Percentiles rank a stretch among this genome's conserved stretches.
phyloP scores from a whole-genome alignment of 495 filamentous ascomycete species.

The Monascus purpureus region DNA sequence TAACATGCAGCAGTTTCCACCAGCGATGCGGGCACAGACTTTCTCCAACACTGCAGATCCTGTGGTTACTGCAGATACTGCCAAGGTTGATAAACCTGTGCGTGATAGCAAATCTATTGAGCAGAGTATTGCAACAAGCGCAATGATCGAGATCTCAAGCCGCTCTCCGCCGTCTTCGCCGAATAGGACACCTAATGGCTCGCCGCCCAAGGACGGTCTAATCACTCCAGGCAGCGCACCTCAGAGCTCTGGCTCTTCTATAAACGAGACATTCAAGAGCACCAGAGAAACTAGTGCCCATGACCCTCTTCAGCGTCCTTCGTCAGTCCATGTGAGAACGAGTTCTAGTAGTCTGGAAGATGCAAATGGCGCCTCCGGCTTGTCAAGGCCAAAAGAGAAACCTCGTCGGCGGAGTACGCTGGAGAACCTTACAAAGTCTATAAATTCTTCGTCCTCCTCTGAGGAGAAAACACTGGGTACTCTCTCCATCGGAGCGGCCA shows the following conservation, averaged over 20 bases:
- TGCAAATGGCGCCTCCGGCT: slow-evolving; percentile 16
- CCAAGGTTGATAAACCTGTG: slow-evolving; percentile 42
- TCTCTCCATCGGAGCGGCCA: slow-evolving; percentile 54
- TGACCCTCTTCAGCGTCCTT: slow-evolving; percentile 10
- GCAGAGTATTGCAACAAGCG: slow-evolving; percentile 41
- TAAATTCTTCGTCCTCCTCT: slow-evolving; percentile 12
- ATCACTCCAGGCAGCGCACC: slow-evolving; percentile 11
- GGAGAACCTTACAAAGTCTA: slow-evolving; percentile 25
- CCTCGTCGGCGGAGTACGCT: slow-evolving; percentile 24
- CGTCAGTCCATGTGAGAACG: slow-evolving; percentile 13
- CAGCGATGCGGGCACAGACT: slow-evolving; percentile 44
- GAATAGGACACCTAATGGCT: slow-evolving; percentile 33
- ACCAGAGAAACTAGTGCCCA: slow-evolving; percentile 7
- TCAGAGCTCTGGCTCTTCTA: slow-evolving; percentile 19
- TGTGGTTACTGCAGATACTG: slow-evolving; percentile 46
- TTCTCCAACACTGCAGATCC: slow-evolving; percentile 52
- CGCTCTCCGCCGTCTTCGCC: slow-evolving; percentile 47
- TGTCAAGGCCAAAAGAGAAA: slow-evolving; percentile 18
- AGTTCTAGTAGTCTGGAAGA: slow-evolving; percentile 17
- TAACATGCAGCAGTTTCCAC: slow-evolving; percentile 35
- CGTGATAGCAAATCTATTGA: slow-evolving; percentile 24
- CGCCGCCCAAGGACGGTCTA: slow-evolving; percentile 29
- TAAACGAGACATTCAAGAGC: slow-evolving; percentile 20
- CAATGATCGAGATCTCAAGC: slow-evolving; percentile 52
- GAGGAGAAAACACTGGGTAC: slow-evolving; percentile 24